Base-by-base conservation (phyloP, 2,329 filamentous ascomycete species). In the Sarocladium brachiariae region DNA sequence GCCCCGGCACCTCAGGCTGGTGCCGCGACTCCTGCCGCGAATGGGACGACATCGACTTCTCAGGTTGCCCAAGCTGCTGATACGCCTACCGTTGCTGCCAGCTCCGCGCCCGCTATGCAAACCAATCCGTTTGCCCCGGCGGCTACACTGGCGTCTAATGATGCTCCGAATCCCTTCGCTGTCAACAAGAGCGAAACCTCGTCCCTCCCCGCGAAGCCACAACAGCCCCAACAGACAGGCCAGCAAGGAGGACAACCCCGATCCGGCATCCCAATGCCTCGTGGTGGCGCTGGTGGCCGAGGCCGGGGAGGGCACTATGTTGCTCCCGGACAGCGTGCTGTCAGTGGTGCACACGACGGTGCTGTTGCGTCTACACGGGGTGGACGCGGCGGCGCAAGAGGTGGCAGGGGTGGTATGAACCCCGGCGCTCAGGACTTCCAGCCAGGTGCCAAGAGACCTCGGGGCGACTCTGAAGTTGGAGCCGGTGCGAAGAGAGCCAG, bases 361-460 rank as follows among this genome's bases (percentile, higher is more conserved):
- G 63, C 60, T 38, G 49, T 59, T 51, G 57, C 56, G 51, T 56
- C 62, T 56, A 55, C 65, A 16, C 58, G 70, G 19, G 63, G 69
- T 46, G 65, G 67, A 43, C 69, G 76, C 39, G 73, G 75, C 23
- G 72, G 68, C 41, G 60, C 56, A 14, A 57, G 69, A 35, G 69
- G 69, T 21, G 66, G 70, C 27, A 69, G 74, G 19, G 65, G 65
- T 10, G 67, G 53, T 10, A 58, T 82, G 57, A 82, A 78, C 55
- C 71, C 74, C 1, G 66, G 65, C 11, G 78, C 75, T 9, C 68
- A 72, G 46, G 81, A 83, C 51, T 76, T 80, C 56, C 78, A 80
- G 37, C 74, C 76, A 8, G 77, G 78, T 3, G 77, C 72, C 56
- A 82, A 83, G 65, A 70, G 79, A 24, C 72, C 76, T 13, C 69